Conservation (phyloP, 768 basidiomycete species). For the Mycena chlorophos region DNA sequence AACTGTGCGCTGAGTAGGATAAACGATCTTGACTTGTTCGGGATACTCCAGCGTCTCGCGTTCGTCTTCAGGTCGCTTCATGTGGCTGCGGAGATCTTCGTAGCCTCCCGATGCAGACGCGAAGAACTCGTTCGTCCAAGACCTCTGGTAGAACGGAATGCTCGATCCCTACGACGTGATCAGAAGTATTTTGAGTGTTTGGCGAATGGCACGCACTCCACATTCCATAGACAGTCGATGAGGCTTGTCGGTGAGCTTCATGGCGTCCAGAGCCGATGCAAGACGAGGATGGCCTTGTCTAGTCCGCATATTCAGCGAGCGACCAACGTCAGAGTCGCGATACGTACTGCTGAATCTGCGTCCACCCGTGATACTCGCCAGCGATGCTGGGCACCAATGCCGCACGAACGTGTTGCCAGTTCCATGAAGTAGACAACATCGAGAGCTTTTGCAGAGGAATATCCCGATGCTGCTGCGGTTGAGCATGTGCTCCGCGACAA, state of each 20-base stretch:
- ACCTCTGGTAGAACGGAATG: constrained; percentile 73
- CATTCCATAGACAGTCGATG: constrained; percentile 65
- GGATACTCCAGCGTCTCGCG: constrained; percentile 66
- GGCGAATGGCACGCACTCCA: constrained; percentile 54
- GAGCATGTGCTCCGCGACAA: constrained; percentile 16
- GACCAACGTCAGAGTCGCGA: constrained; percentile 6
- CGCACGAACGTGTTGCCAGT: constrained; percentile 76
- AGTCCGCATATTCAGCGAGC: not conserved
- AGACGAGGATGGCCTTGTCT: constrained; percentile 74
- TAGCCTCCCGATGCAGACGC: constrained; percentile 63
- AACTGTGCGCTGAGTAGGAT: constrained; percentile 74
- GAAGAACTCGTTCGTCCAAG: constrained; percentile 86
- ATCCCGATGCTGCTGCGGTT: constrained; percentile 50
- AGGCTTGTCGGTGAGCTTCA: constrained; percentile 49
- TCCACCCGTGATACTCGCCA: constrained; percentile 83
- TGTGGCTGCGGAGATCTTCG: constrained; percentile 68
- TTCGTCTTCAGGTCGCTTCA: constrained; percentile 56
- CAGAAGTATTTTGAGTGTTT: not conserved
- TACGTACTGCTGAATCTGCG: constrained; percentile 46
- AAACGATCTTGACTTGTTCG: constrained; percentile 62
- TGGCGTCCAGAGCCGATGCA: constrained; percentile 67
- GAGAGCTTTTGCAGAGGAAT: constrained; percentile 63
- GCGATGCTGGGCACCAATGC: constrained; percentile 81
- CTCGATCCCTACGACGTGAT: constrained; percentile 69
- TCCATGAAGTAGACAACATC: constrained; percentile 70